Evolutionary conservation across 2,329 filamentous ascomycete genomes (phyloP).

Genomic region (Waltergamsia citrina): DNA sequence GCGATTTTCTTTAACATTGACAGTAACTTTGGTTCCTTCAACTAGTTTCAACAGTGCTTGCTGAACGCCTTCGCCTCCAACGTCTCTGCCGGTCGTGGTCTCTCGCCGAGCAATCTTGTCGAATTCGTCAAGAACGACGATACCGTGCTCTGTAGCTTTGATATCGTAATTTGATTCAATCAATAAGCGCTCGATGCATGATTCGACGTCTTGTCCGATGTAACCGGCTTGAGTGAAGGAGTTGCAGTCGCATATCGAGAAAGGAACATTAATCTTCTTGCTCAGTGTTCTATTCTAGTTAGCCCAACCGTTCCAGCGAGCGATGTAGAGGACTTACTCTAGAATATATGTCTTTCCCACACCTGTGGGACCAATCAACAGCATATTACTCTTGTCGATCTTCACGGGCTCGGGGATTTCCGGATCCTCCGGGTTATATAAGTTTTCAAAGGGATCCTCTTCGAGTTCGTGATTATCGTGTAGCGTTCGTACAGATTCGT

Average conservation of each 20-base stretch:
- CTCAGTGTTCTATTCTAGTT: conserved; percentile 65
- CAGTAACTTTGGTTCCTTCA: conserved; percentile 86
- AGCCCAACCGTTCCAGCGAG: background rate
- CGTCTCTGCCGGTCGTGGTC: conserved; percentile 81
- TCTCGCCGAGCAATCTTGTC: conserved; percentile 93
- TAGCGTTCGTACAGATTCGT: conserved; percentile 33
- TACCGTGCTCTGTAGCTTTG: conserved; percentile 75
- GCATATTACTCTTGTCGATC: conserved; percentile 91
- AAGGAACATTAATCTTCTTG: conserved; percentile 86
- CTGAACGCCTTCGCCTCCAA: conserved; percentile 92
- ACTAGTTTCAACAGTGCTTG: conserved; percentile 93
- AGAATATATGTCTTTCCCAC: conserved; percentile 96
- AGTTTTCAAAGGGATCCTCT: conserved; percentile 25
- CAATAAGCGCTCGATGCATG: conserved; percentile 82
- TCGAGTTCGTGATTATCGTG: conserved; percentile 23
- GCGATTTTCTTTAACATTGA: conserved; percentile 76
- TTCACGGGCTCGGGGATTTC: conserved; percentile 44
- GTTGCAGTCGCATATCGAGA: conserved; percentile 92
- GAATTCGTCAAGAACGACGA: conserved; percentile 93
- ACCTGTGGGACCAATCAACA: conserved; percentile 84
- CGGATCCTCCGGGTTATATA: conserved; percentile 39
- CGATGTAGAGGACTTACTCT: conserved; percentile 34
- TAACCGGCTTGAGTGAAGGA: conserved; percentile 95
- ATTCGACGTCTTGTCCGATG: conserved; percentile 95
- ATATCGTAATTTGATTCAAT: conserved; percentile 87